Percentiles rank a stretch among this genome's conserved stretches.
Conservation (phyloP, 179 eudicot genomes). For the Actinidia polygama region DNA sequence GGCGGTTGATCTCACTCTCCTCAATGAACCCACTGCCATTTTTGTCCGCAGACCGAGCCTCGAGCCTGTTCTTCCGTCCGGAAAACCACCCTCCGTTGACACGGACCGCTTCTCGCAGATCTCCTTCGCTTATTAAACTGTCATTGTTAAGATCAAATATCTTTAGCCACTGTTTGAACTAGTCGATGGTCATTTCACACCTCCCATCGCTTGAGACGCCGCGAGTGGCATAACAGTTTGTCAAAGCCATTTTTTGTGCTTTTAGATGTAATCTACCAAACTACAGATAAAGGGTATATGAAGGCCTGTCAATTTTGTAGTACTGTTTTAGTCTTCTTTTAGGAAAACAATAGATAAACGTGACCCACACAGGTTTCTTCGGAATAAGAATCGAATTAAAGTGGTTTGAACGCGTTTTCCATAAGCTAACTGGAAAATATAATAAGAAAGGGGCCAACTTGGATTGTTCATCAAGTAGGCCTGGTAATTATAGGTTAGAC, state of each 20-base stretch:
- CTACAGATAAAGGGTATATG: too few species aligned
- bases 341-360: too few species aligned
- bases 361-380: too few species aligned
- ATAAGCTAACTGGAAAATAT: too few species aligned
- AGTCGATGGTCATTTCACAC: conserved; percentile 33
- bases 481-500: too few species aligned
- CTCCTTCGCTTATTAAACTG: conserved; percentile 34
- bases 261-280: not conserved
- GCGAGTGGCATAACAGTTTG: conserved; percentile 7
- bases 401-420: too few species aligned
- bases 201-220: conserved; percentile 25
- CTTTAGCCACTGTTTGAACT: conserved; percentile 45
- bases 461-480: too few species aligned
- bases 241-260: conserved; percentile 18
- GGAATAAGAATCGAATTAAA: not conserved
- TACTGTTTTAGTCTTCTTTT: too few species aligned
- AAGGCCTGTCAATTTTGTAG: too few species aligned
- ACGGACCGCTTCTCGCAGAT: conserved; percentile 33
- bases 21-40: conserved; percentile 34
- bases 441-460: too few species aligned
- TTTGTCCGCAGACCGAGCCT: conserved; percentile 28
- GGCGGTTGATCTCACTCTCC: conserved; percentile 27
- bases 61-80: conserved; percentile 23
- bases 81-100: conserved; percentile 40
- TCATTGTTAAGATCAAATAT: conserved; percentile 35